Evolutionary conservation across 768 basidiomycete species (phyloP).

Genomic region (Calocera viscosa): DNA sequence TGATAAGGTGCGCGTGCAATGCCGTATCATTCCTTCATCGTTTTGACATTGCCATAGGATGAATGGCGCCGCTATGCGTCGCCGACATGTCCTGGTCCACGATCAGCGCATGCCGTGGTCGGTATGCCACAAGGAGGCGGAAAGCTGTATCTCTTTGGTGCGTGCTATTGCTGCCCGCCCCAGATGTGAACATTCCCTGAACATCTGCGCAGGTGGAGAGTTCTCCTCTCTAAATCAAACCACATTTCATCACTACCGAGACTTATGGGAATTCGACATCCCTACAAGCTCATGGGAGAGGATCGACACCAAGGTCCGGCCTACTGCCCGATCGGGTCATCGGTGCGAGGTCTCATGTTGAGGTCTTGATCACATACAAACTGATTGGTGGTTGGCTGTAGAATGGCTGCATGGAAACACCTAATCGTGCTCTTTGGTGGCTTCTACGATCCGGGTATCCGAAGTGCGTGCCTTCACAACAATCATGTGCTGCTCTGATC

Average conservation of each 20-base stretch:
- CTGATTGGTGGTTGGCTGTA: constrained; percentile 21
- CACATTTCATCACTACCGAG: constrained; percentile 76
- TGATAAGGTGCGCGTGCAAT: constrained; percentile 43
- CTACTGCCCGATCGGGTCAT: constrained; percentile 72
- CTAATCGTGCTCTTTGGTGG: constrained; percentile 78
- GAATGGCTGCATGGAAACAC: constrained; percentile 86
- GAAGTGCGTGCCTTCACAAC: constrained; percentile 38
- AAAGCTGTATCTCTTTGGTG: constrained; percentile 73
- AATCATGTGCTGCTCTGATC: background rate
- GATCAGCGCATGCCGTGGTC: constrained; percentile 75
- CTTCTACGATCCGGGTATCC: constrained; percentile 76
- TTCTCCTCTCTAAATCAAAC: constrained; percentile 75
- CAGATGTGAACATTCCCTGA: constrained; percentile 7
- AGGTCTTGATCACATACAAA: background rate
- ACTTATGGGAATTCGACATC: constrained; percentile 75
- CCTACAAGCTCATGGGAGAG: constrained; percentile 70
- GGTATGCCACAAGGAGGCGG: constrained; percentile 67
- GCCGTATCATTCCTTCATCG: background rate
- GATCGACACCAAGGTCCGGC: constrained; percentile 72
- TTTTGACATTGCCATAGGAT: constrained; percentile 34
- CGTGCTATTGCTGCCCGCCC: constrained; percentile 10
- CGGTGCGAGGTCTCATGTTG: constrained; percentile 35
- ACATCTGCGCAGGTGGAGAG: constrained; percentile 51
- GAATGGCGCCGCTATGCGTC: constrained; percentile 85
- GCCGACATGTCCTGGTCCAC: constrained; percentile 72